Conservation (phyloP, 1,284 basidiomycete genomes). For the Neonothopanus nambi region DNA sequence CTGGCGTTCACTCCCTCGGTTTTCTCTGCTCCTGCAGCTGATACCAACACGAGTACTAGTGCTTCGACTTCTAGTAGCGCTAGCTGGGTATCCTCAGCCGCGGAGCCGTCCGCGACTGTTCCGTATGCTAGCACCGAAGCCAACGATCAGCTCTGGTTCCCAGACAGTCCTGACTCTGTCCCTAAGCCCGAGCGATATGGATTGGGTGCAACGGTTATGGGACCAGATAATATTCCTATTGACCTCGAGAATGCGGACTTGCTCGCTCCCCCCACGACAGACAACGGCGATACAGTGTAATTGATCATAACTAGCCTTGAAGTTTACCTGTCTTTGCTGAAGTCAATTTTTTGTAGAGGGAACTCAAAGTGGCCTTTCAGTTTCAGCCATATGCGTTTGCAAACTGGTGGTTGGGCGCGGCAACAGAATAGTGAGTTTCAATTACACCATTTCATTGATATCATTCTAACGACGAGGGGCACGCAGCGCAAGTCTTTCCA, state of each 20-base stretch:
- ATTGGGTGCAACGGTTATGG: conserved; percentile 43
- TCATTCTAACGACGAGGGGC: no score
- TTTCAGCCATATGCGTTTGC: conserved; percentile 66
- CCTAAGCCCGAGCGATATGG: conserved; percentile 39
- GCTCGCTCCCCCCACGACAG: conserved; percentile 55
- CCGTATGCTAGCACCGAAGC: conserved; percentile 21
- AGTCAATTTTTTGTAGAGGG: conserved; percentile 29
- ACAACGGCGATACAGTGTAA: conserved; percentile 47
- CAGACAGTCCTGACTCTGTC: conserved; percentile 19
- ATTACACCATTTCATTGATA: neutral
- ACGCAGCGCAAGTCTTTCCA: conserved; percentile 57
- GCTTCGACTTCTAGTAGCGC: no score
- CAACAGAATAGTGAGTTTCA: conserved; percentile 58
- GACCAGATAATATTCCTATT: conserved; percentile 49
- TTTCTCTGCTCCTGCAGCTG: conserved; percentile 2
- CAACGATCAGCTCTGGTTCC: conserved; percentile 32
- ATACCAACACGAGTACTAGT: neutral
- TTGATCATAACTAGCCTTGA: neutral
- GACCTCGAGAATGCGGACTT: conserved; percentile 49
- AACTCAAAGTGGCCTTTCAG: conserved; percentile 75
- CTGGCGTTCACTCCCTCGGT: neutral
- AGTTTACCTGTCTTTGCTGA: neutral
- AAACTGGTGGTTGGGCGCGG: conserved; percentile 73
- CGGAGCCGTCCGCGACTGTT: conserved; percentile 10
- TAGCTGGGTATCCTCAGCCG: conserved; percentile 2